phyloP scores from a whole-genome alignment of 2,329 filamentous ascomycete species.

The Trichoderma harzianum region DNA sequence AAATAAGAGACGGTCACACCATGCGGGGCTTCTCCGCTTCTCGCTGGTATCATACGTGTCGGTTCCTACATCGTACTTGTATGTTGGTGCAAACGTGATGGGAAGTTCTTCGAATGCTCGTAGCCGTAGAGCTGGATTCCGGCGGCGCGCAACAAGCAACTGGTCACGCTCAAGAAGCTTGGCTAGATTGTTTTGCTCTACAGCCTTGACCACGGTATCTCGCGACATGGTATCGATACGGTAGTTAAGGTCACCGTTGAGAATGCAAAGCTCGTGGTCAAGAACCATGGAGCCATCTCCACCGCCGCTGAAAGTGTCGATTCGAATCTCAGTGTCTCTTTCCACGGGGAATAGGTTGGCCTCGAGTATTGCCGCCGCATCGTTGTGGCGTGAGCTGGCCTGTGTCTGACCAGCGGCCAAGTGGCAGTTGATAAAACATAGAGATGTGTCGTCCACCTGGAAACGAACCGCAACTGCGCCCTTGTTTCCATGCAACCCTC shows the following conservation, averaged over 20 bases:
- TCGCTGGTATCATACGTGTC: slow-evolving; percentile 93
- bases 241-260: slow-evolving; percentile 97
- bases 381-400: slow-evolving; percentile 86
- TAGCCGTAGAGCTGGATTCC: slow-evolving; percentile 85
- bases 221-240: slow-evolving; percentile 96
- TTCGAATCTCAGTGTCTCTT: slow-evolving; percentile 60
- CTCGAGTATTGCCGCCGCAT: slow-evolving; percentile 87
- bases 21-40: slow-evolving; percentile 89
- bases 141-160: slow-evolving; percentile 79
- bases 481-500: slow-evolving; percentile 93
- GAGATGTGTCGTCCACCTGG: slow-evolving; percentile 83
- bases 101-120: slow-evolving; percentile 86
- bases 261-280: slow-evolving; percentile 94
- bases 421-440: slow-evolving; percentile 98
- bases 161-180: slow-evolving; percentile 94
- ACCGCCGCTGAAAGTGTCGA: slow-evolving; percentile 83
- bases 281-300: slow-evolving; percentile 93
- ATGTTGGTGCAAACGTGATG: slow-evolving; percentile 91
- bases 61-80: slow-evolving; percentile 97
- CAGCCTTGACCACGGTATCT: slow-evolving; percentile 82
- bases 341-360: slow-evolving; percentile 70
- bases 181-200: slow-evolving; percentile 73
- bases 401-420: slow-evolving; percentile 89
- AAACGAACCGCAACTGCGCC: slow-evolving; percentile 91
- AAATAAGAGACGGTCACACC: slow-evolving; percentile 94